Conservation (phyloP, 805 yeast species). For the Ogataea trehaloabstinens region DNA sequence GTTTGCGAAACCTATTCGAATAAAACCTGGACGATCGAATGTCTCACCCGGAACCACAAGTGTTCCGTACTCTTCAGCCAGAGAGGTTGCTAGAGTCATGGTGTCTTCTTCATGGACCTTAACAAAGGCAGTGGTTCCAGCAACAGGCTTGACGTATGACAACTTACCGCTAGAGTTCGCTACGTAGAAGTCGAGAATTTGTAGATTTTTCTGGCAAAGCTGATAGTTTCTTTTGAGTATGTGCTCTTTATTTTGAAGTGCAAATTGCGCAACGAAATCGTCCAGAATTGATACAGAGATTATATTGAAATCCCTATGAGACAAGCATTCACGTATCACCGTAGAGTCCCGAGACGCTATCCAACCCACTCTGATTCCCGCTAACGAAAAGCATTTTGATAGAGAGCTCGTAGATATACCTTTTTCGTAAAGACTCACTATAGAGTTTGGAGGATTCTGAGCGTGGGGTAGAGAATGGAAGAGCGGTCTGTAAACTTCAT, state of each 20-base stretch:
- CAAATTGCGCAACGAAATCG: constrained; percentile 44
- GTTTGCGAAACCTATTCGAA: constrained; percentile 52
- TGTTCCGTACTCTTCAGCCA: constrained; percentile 35
- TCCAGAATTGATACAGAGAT: constrained; percentile 48
- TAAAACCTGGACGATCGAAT: constrained; percentile 40
- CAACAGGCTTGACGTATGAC: constrained; percentile 42
- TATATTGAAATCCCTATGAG: constrained; percentile 49
- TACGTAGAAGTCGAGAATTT: constrained; percentile 27
- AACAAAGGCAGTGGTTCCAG: constrained; percentile 48
- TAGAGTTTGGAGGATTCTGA: constrained; percentile 34
- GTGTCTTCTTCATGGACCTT: constrained; percentile 34
- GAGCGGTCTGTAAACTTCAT: constrained; percentile 55
- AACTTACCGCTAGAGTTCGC: background rate
- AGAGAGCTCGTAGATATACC: constrained; percentile 48
- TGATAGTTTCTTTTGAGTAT: constrained; percentile 40
- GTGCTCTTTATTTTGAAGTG: constrained; percentile 33
- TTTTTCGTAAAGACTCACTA: constrained; percentile 40
- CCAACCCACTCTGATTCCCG: constrained; percentile 57
- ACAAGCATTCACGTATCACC: constrained; percentile 32
- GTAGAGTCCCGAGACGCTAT: constrained; percentile 36
- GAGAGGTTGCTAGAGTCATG: constrained; percentile 31
- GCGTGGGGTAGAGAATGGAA: constrained; percentile 36
- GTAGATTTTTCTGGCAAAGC: constrained; percentile 39
- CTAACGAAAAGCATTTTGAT: constrained; percentile 54
- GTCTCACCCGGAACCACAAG: constrained; percentile 49